Base-by-base conservation (phyloP, 1,139 yeast genomes). In the Saccharomycopsis hybrid region DNA sequence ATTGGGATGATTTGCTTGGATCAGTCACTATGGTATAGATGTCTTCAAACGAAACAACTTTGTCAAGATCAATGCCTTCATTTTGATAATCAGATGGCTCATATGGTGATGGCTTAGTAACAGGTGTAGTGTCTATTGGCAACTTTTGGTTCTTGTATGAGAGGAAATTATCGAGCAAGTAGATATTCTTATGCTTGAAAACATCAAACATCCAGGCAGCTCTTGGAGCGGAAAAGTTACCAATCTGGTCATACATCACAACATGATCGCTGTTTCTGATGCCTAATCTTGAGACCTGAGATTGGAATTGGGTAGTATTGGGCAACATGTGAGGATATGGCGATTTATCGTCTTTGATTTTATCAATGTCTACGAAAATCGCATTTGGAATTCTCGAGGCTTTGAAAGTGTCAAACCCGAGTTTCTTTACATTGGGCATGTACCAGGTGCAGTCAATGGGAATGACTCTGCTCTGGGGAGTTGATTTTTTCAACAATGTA, bases 381-480 rank as follows among this genome's bases (percentile, higher is more conserved):
- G 97, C 77, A 3, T 75, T 69, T 9, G 82, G 80, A 13, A 92
- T 66, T 54, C 96, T 74, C 49, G 73, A 71, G 38, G 75, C 72
- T 52, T 70, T 64, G 62, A 72, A 82, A 57, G 86, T 87, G 24
- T 72, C 68, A 48, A 65, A 67, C 1, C 84, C 94, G 57, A 77
- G 72, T 48, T 77, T 71, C 8, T 83, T 80, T 43, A 69, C 70
- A 61, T 82, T 83, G 43, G 97, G 96, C 79, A 90, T 74, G 64
- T 80, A 88, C 97, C 97, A 92, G 0, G 97, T 82, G 4, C 95
- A 82, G 64, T 92, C 98, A 29, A 92, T 70, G 0, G 95, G 85
- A 8, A 85, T 66, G 9, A 84, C 74, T 41, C 81, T 64, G n/a
- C 4, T 3, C 18, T 18, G 18, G 18, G 18, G 18, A 18, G 18